Conservation (phyloP, 2,329 filamentous ascomycete genomes). For the Amphichorda felina region DNA sequence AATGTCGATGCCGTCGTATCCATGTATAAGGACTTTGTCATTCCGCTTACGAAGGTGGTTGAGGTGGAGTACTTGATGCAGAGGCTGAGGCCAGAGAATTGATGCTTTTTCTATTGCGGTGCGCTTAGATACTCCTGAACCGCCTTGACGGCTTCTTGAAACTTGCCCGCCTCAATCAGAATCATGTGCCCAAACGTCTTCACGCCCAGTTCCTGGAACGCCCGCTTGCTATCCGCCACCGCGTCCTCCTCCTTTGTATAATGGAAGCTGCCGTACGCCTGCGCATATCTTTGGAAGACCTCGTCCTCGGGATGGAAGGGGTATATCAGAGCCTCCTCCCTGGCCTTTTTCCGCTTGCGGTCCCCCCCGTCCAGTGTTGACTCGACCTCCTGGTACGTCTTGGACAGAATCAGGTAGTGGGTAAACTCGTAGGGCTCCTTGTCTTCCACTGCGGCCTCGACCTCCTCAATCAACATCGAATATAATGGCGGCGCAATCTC, state of each 20-base stretch:
- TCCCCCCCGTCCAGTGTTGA: slow-evolving; percentile 62
- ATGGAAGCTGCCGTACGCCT: slow-evolving; percentile 57
- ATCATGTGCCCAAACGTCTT: slow-evolving; percentile 76
- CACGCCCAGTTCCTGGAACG: slow-evolving; percentile 89
- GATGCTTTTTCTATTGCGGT: slow-evolving; percentile 23
- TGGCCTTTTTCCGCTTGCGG: slow-evolving; percentile 47
- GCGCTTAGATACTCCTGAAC: slow-evolving; percentile 62
- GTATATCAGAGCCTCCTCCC: slow-evolving; percentile 51
- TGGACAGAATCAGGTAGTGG: slow-evolving; percentile 84
- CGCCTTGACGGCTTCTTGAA: slow-evolving; percentile 63
- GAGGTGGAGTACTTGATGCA: slow-evolving; percentile 99
- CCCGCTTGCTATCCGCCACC: slow-evolving; percentile 80
- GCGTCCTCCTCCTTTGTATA: slow-evolving; percentile 75
- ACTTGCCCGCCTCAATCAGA: slow-evolving; percentile 70
- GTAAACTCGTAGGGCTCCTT: slow-evolving; percentile 88
- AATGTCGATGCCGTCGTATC: slow-evolving; percentile 81
- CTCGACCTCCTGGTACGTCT: slow-evolving; percentile 82
- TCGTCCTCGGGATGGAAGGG: slow-evolving; percentile 98
- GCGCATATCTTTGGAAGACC: slow-evolving; percentile 64
- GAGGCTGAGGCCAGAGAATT: slow-evolving; percentile 43
- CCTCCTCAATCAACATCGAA: slow-evolving; percentile 84
- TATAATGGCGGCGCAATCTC: slow-evolving; percentile 92
- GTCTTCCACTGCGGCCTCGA: slow-evolving; percentile 77
- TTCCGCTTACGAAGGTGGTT: slow-evolving; percentile 94
- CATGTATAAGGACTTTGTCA: slow-evolving; percentile 89